A percentile compares a stretch with the other conserved stretches of the same genome.
These are phyloP conservation scores for Aspergillus nomiae DNA, from an alignment of 2,329 filamentous ascomycete species.

Conservation along the genomic window DNA sequence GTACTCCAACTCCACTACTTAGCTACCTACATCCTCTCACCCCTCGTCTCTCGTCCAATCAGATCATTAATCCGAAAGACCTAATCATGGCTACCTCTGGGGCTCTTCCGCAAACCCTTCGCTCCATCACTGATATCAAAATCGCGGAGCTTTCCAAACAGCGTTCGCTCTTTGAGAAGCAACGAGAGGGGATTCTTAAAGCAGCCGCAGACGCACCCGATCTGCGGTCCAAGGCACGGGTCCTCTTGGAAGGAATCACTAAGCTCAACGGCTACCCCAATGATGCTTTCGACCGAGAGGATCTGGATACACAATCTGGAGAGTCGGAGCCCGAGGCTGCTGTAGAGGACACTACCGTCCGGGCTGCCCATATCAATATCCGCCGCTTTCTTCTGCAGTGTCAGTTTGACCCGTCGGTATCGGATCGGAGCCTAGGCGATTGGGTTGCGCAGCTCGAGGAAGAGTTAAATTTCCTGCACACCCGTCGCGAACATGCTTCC, in stretches of 20 bases:
- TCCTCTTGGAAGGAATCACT: constrained; percentile 41
- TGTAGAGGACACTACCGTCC: constrained; percentile 24
- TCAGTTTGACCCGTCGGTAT: constrained; percentile 56
- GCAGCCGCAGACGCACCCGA: constrained; percentile 31
- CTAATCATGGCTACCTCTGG: constrained; percentile 33
- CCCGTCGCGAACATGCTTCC: constrained; percentile 58
- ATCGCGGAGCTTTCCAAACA: constrained; percentile 59
- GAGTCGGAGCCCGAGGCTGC: constrained; percentile 1
- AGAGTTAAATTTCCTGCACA: constrained; percentile 53
- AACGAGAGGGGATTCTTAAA: constrained; percentile 47
- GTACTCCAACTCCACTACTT: background rate
- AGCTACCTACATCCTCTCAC: background rate
- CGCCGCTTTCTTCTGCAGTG: constrained; percentile 57
- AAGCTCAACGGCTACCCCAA: constrained; percentile 39
- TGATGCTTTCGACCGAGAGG: constrained; percentile 38
- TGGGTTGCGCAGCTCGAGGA: constrained; percentile 53
- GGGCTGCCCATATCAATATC: constrained; percentile 45
- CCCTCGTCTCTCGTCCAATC: background rate
- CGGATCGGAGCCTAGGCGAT: constrained; percentile 46
- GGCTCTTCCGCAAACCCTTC: constrained; percentile 55
- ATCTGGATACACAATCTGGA: constrained; percentile 25
- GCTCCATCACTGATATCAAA: constrained; percentile 59
- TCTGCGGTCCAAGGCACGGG: constrained; percentile 33
- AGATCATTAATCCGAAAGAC: background rate
- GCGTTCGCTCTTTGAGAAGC: constrained; percentile 51